phyloP scores from a whole-genome alignment of 306 rosid species.

The Vachellia collinsii region DNA sequence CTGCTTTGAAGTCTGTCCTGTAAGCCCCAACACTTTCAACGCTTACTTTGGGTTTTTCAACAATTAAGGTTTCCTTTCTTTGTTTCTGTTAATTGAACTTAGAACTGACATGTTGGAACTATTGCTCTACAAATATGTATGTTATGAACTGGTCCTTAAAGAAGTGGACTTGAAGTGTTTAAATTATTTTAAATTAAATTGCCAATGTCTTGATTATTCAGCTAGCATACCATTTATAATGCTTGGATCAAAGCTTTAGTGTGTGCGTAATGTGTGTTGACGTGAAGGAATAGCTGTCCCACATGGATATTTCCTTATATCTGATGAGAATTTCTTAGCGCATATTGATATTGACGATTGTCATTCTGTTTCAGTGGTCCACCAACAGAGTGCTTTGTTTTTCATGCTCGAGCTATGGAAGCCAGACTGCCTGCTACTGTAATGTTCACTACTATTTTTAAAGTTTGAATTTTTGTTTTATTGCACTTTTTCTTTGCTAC shows the following conservation, averaged over 20 bases:
- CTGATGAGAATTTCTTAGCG: background rate
- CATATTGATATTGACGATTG: conserved; percentile 38
- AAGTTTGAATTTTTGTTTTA: conserved; percentile 1
- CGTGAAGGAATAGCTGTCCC: conserved; percentile 14
- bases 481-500: background rate
- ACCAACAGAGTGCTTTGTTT: conserved; percentile 90
- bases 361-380: conserved; percentile 79
- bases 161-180: background rate
- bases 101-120: background rate
- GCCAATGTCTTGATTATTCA: background rate
- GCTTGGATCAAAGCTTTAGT: conserved; percentile 18
- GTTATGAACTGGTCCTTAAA: background rate
- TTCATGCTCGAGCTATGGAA: conserved; percentile 87
- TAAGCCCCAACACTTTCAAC: background rate
- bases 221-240: conserved; percentile 27
- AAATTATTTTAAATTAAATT: background rate
- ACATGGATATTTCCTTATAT: conserved; percentile 1
- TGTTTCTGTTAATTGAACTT: background rate
- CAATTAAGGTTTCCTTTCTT: background rate
- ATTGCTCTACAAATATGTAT: background rate
- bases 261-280: conserved; percentile 17
- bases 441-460: conserved; percentile 30
- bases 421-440: conserved; percentile 67
- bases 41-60: background rate
- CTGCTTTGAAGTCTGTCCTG: background rate